Conservation (phyloP, 371 early-diverging fungal species). For the Apophysomyces sp. region DNA sequence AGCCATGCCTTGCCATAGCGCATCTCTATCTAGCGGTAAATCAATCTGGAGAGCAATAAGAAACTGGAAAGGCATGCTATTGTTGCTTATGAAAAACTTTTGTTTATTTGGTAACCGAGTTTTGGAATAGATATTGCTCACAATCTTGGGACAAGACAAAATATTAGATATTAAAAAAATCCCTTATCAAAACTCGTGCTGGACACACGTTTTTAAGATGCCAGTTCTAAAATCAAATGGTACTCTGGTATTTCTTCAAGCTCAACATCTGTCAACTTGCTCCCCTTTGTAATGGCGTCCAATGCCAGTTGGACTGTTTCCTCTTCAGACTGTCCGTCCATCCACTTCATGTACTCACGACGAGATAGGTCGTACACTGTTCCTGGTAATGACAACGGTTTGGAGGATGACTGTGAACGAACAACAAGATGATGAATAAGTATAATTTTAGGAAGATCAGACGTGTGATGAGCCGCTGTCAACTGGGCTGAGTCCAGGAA, state of each 20-base stretch:
- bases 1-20: too few relatives aligned
- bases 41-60: too few relatives aligned
- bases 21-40: too few relatives aligned
- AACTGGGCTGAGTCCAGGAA: constrained; percentile 61
- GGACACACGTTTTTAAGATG: neutral
- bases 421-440: constrained; percentile 62
- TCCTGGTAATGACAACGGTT: constrained; percentile 52
- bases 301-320: constrained; percentile 40
- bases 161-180: too few relatives aligned
- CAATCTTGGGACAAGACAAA: too few relatives aligned
- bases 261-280: constrained; percentile 18
- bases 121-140: too few relatives aligned
- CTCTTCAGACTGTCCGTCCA: constrained; percentile 48
- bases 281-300: constrained; percentile 32
- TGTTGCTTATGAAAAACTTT: too few relatives aligned
- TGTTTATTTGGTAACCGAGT: too few relatives aligned
- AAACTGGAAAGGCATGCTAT: too few relatives aligned
- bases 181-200: too few relatives aligned
- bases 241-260: constrained; percentile 33
- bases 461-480: constrained; percentile 48
- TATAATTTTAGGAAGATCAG: constrained; percentile 43
- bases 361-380: constrained; percentile 53
- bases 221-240: constrained; percentile 25
- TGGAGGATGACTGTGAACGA: constrained; percentile 40
- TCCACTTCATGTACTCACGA: constrained; percentile 63